These are phyloP conservation scores for Fusarium penzigii DNA, from an alignment of 2,329 filamentous ascomycete species.

Conservation along the genomic window DNA sequence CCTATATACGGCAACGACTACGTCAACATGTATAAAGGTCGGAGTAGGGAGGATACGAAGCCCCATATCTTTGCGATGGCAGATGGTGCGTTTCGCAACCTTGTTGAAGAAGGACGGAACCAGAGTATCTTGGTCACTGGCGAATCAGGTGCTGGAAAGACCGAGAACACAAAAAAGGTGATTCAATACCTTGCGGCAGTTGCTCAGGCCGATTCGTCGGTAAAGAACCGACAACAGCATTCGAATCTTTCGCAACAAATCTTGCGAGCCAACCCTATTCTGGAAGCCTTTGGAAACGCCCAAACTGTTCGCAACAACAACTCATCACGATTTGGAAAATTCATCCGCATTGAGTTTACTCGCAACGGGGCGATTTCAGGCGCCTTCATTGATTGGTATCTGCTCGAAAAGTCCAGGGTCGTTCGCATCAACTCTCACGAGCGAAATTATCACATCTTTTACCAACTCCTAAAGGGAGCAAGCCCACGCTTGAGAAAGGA, in stretches of 20 bases:
- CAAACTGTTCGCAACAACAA: slow-evolving; percentile 98
- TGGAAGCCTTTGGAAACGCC: slow-evolving; percentile 97
- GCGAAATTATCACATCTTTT: slow-evolving; percentile 96
- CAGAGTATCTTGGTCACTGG: slow-evolving; percentile 98
- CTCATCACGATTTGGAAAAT: slow-evolving; percentile 97
- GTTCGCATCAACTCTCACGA: slow-evolving; percentile 85
- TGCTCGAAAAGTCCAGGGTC: slow-evolving; percentile 96
- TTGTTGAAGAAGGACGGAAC: slow-evolving; percentile 93
- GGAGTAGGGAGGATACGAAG: slow-evolving; percentile 88
- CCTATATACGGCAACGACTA: slow-evolving; percentile 97
- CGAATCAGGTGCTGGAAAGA: slow-evolving; percentile 97
- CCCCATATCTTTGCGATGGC: slow-evolving; percentile 98
- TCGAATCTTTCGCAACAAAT: slow-evolving; percentile 96
- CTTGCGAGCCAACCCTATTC: slow-evolving; percentile 89
- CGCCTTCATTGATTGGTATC: slow-evolving; percentile 97
- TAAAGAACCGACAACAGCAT: slow-evolving; percentile 62
- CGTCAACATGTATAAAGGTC: slow-evolving; percentile 96
- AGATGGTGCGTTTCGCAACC: slow-evolving; percentile 91
- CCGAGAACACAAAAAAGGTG: slow-evolving; percentile 98
- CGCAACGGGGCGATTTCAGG: slow-evolving; percentile 87
- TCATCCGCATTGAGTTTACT: slow-evolving; percentile 95
- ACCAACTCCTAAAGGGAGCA: slow-evolving; percentile 88
- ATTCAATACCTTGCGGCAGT: slow-evolving; percentile 98
- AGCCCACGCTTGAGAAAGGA: slow-evolving; percentile 71
- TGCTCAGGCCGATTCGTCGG: slow-evolving; percentile 75